These are phyloP conservation scores for Plantago elongata DNA, from an alignment of 257 asterid genomes.

Conservation along the genomic window DNA sequence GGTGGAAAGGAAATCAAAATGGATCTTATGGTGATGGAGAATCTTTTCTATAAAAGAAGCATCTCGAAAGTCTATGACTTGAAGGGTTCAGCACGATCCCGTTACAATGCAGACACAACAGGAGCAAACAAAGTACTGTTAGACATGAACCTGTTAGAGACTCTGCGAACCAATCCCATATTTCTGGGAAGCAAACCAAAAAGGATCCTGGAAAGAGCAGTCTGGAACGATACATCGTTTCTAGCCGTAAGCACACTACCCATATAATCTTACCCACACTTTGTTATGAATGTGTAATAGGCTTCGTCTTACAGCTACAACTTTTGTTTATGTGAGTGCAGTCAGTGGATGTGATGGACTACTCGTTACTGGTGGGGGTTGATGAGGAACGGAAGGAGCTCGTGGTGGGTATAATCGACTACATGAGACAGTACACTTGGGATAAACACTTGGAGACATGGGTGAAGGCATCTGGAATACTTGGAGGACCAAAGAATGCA, in stretches of 20 bases:
- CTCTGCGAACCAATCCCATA: slow-evolving; percentile 76
- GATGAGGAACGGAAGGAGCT: slow-evolving; percentile 86
- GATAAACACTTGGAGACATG: slow-evolving; percentile 98
- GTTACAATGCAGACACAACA: slow-evolving; percentile 69
- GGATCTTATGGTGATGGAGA: slow-evolving; percentile 98
- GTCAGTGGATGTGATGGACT: slow-evolving; percentile 96
- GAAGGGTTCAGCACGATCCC: slow-evolving; percentile 79
- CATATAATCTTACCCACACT: neutral
- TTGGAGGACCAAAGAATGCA: slow-evolving; percentile 85
- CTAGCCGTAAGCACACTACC: slow-evolving; percentile 54
- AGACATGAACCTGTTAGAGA: slow-evolving; percentile 80
- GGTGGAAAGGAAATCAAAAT: slow-evolving; percentile 86
- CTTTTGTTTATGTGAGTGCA: slow-evolving; percentile 19
- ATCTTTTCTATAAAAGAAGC: slow-evolving; percentile 69
- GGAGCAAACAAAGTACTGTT: slow-evolving; percentile 75
- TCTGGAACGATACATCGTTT: slow-evolving; percentile 94
- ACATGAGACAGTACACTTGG: slow-evolving; percentile 98
- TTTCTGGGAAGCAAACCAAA: slow-evolving; percentile 90
- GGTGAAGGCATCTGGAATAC: slow-evolving; percentile 88
- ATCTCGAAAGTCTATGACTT: slow-evolving; percentile 79
- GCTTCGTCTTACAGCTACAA: neutral
- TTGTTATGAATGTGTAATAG: neutral
- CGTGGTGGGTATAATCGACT: slow-evolving; percentile 84
- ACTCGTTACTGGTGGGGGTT: slow-evolving; percentile 87
- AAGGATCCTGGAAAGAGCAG: slow-evolving; percentile 79